phyloP scores from a whole-genome alignment of 768 basidiomycete species.

The Scleroderma bovista region DNA sequence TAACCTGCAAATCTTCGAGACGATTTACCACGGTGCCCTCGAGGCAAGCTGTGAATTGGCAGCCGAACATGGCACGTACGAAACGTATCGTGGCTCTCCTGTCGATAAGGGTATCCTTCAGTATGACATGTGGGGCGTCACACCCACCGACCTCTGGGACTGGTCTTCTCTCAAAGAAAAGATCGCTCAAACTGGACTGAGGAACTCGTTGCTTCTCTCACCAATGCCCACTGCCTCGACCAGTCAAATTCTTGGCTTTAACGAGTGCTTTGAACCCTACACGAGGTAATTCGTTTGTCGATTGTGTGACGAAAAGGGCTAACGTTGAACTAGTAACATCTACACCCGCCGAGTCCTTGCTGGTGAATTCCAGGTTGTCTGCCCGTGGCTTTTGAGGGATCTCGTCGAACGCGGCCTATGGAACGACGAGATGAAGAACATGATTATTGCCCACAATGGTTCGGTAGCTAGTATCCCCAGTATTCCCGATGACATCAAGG shows the following conservation, averaged over 20 bases:
- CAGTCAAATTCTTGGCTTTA: constrained; percentile 95
- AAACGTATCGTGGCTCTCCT: constrained; percentile 89
- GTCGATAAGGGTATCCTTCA: constrained; percentile 84
- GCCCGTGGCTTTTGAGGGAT: constrained; percentile 98
- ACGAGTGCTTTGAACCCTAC: constrained; percentile 99
- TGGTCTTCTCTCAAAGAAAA: constrained; percentile 85
- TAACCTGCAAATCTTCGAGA: constrained; percentile 97
- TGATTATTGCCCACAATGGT: constrained; percentile 95
- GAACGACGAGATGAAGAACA: constrained; percentile 99
- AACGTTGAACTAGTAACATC: constrained; percentile 64
- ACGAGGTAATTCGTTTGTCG: constrained; percentile 56
- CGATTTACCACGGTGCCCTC: constrained; percentile 92
- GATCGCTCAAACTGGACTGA: constrained; percentile 72
- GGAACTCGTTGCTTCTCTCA: constrained; percentile 86
- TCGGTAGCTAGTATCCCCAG: constrained; percentile 81
- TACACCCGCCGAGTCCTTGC: constrained; percentile 99
- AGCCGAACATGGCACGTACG: constrained; percentile 71
- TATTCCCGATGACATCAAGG: constrained; percentile 89
- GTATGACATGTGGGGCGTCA: constrained; percentile 93
- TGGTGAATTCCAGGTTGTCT: constrained; percentile 99
- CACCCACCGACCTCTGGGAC: constrained; percentile 89
- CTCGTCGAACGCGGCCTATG: constrained; percentile 93
- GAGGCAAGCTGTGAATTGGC: constrained; percentile 91
- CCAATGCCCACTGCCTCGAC: constrained; percentile 99
- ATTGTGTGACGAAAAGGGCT: not conserved